A percentile compares a stretch with the other conserved stretches of the same genome.
Conservation (phyloP, 225 moss, liverwort and hornwort species). For the Lunularia cruciata region DNA sequence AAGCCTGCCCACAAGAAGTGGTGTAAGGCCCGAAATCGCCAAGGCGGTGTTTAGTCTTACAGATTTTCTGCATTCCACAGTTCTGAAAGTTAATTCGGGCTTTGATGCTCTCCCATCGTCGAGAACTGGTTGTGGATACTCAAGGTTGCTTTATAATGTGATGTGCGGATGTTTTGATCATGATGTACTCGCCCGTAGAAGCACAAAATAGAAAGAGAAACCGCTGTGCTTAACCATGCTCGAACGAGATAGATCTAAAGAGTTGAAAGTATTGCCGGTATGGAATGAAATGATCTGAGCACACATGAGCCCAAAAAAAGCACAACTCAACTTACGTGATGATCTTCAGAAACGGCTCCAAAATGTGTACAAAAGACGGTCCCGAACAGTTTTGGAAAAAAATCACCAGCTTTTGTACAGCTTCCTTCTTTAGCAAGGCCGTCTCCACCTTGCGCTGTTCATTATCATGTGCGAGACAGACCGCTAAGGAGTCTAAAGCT, state of each 20-base stretch:
- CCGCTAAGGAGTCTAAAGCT: constrained; percentile 87
- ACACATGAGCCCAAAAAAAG: not conserved
- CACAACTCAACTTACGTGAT: constrained; percentile 59
- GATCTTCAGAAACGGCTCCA: constrained; percentile 93
- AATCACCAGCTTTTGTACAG: constrained; percentile 79
- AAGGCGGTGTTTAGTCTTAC: constrained; percentile 80
- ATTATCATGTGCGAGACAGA: constrained; percentile 91
- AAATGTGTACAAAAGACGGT: constrained; percentile 84
- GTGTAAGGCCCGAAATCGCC: constrained; percentile 86
- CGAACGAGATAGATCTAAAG: too few species aligned
- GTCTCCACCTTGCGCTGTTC: constrained; percentile 94
- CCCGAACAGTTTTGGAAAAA: constrained; percentile 84
- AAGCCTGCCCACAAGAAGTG: constrained; percentile 83
- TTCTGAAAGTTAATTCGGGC: too few species aligned
- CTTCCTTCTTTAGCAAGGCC: constrained; percentile 72
- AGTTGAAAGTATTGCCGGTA: too few species aligned
- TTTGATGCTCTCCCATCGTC: too few species aligned
- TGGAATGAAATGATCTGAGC: too few species aligned
- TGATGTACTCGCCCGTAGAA: too few species aligned
- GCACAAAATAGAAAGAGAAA: too few species aligned
- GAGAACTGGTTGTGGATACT: too few species aligned
- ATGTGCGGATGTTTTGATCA: too few species aligned
- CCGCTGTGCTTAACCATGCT: too few species aligned
- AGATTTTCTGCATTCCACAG: constrained; percentile 80
- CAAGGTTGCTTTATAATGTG: too few species aligned